Evolutionary conservation across 768 basidiomycete genomes (phyloP).

Genomic region (Pleurotus giganteus): DNA sequence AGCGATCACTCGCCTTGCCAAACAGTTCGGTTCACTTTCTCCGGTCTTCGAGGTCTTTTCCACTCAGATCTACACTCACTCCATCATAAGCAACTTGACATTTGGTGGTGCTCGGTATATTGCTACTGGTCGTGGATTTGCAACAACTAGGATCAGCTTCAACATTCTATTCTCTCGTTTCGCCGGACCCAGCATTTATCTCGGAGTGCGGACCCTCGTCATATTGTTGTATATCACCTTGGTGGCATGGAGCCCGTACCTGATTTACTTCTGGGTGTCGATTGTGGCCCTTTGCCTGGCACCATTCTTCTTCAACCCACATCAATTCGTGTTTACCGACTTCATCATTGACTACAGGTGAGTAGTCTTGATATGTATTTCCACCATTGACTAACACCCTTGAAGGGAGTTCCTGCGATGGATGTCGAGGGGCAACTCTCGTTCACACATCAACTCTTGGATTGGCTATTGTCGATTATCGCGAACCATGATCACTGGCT

Average conservation of each 20-base stretch:
- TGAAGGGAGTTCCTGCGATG: slow-evolving; percentile 93
- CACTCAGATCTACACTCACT: slow-evolving; percentile 97
- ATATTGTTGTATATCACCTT: slow-evolving; percentile 94
- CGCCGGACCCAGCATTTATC: slow-evolving; percentile 96
- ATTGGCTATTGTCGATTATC: slow-evolving; percentile 98
- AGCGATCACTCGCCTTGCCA: slow-evolving; percentile 86
- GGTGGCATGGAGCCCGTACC: slow-evolving; percentile 85
- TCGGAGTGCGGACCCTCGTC: slow-evolving; percentile 91
- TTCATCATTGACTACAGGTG: slow-evolving; percentile 95
- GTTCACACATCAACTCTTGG: slow-evolving; percentile 99
- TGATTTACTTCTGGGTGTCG: slow-evolving; percentile 98
- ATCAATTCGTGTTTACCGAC: slow-evolving; percentile 96
- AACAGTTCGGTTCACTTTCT: slow-evolving; percentile 93
- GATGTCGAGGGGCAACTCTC: slow-evolving; percentile 99
- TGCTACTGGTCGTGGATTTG: slow-evolving; percentile 98
- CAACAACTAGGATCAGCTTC: slow-evolving; percentile 93
- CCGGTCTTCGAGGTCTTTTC: slow-evolving; percentile 98
- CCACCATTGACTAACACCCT: background rate
- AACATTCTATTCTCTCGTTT: slow-evolving; percentile 96
- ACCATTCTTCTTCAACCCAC: slow-evolving; percentile 99
- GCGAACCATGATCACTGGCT: slow-evolving; percentile 96
- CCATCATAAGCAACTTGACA: slow-evolving; percentile 93
- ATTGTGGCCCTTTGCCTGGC: slow-evolving; percentile 89
- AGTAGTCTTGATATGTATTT: slow-evolving; percentile 20
- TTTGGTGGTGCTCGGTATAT: slow-evolving; percentile 99